Evolutionary conservation across 352 stramenopile species (phyloP).

Genomic region (Peronospora belbahrii): DNA sequence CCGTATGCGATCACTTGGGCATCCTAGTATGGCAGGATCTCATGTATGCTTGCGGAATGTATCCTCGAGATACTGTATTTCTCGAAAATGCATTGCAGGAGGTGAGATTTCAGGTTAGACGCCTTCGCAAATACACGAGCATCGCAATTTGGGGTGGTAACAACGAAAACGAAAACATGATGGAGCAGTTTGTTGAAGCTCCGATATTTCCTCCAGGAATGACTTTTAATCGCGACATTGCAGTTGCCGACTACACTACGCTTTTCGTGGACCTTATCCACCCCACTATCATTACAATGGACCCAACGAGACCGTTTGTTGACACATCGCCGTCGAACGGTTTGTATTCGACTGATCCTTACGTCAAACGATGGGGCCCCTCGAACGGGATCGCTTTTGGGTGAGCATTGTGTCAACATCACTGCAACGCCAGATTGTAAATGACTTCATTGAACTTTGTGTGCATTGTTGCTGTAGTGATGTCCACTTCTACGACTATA

Average conservation of each 20-base stretch:
- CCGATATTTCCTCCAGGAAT: slow-evolving; percentile 44
- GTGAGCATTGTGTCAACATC: slow-evolving; percentile 18
- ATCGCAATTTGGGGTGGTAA: slow-evolving; percentile 87
- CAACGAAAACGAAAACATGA: slow-evolving; percentile 88
- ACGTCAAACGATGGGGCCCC: slow-evolving; percentile 75
- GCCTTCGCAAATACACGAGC: slow-evolving; percentile 70
- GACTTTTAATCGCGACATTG: slow-evolving; percentile 71
- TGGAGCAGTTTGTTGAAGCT: slow-evolving; percentile 60
- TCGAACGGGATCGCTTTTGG: slow-evolving; percentile 52
- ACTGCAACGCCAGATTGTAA: background rate
- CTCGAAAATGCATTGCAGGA: slow-evolving; percentile 48
- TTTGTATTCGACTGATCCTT: slow-evolving; percentile 61
- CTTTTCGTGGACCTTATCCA: slow-evolving; percentile 74
- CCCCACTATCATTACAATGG: slow-evolving; percentile 39
- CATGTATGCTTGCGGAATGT: slow-evolving; percentile 88
- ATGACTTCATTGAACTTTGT: too few species aligned
- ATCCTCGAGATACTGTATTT: slow-evolving; percentile 61
- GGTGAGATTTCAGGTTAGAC: slow-evolving; percentile 49
- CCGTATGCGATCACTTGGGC: slow-evolving; percentile 65
- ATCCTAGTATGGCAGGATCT: slow-evolving; percentile 88
- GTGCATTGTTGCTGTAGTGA: too few species aligned
- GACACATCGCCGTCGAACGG: slow-evolving; percentile 85
- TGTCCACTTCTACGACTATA: too few species aligned
- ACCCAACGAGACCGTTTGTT: slow-evolving; percentile 63
- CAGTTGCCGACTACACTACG: slow-evolving; percentile 67